These are phyloP conservation scores for Adansonia grandidieri DNA, from an alignment of 441 rosid genomes.

Conservation along the genomic window DNA sequence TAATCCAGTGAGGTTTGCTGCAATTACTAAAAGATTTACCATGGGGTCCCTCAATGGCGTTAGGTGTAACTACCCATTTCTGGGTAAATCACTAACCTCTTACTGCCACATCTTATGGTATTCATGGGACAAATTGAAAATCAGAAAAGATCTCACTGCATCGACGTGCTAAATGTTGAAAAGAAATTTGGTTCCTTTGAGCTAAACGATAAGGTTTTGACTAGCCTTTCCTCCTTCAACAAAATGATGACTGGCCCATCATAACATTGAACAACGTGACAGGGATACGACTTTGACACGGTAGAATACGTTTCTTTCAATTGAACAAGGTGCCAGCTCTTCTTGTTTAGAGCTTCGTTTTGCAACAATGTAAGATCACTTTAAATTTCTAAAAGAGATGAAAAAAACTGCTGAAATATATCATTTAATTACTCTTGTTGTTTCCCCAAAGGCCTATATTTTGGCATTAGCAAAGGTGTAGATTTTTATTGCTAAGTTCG, in stretches of 20 bases:
- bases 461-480: background rate
- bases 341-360: background rate
- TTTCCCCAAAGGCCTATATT: background rate
- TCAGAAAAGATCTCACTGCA: background rate
- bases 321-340: background rate
- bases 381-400: background rate
- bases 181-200: background rate
- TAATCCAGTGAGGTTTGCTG: background rate
- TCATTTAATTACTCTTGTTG: background rate
- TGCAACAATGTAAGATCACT: background rate
- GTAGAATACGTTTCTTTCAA: too few species aligned
- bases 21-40: background rate
- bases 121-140: background rate
- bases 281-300: too few species aligned
- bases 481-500: background rate
- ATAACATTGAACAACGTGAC: background rate
- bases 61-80: slow-evolving; percentile 29
- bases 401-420: background rate
- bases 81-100: background rate
- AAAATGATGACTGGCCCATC: background rate
- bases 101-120: background rate
- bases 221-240: background rate
- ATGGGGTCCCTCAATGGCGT: slow-evolving; percentile 12
- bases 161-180: background rate
- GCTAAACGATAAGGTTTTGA: background rate